phyloP scores from a whole-genome alignment of 1,139 yeast genomes.

The Debaryomyces robertsiae region DNA sequence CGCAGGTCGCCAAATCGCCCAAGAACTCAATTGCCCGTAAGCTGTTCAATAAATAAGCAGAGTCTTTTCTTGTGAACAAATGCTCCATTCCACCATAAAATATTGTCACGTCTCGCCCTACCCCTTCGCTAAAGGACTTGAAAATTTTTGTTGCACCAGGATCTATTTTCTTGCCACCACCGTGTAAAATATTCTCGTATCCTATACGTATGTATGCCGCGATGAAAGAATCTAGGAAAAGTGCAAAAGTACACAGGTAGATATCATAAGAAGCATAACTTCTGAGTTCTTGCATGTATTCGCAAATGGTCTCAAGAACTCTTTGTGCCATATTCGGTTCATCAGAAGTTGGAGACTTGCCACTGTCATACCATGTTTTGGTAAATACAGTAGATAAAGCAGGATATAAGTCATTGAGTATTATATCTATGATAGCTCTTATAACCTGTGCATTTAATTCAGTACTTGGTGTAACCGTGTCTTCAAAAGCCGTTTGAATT shows the following conservation, averaged over 20 bases:
- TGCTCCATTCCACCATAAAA: conserved; percentile 64
- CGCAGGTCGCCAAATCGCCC: conserved; percentile 65
- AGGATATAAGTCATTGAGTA: conserved; percentile 65
- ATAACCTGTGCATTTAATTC: conserved; percentile 73
- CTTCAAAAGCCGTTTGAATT: conserved; percentile 60
- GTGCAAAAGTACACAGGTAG: conserved; percentile 47
- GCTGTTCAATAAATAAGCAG: conserved; percentile 56
- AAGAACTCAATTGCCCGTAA: conserved; percentile 65
- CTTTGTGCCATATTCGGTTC: conserved; percentile 53
- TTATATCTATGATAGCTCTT: conserved; percentile 62
- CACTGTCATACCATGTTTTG: conserved; percentile 49
- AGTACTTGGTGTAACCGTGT: conserved; percentile 73
- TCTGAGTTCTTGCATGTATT: conserved; percentile 68
- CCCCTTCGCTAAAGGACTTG: conserved; percentile 44
- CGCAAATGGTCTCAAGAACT: conserved; percentile 72
- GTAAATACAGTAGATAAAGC: conserved; percentile 45
- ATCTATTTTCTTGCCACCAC: conserved; percentile 57
- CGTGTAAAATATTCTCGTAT: conserved; percentile 48
- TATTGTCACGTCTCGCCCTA: conserved; percentile 62
- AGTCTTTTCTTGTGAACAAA: conserved; percentile 49
- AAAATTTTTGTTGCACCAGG: conserved; percentile 53
- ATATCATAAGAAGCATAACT: conserved; percentile 50
- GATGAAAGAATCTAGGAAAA: conserved; percentile 45
- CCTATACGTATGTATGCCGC: conserved; percentile 50
- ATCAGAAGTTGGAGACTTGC: conserved; percentile 32